Percentiles rank a stretch among this genome's conserved stretches.
Conservation (phyloP, 1,284 basidiomycete genomes). For the Peniophora sp. region DNA sequence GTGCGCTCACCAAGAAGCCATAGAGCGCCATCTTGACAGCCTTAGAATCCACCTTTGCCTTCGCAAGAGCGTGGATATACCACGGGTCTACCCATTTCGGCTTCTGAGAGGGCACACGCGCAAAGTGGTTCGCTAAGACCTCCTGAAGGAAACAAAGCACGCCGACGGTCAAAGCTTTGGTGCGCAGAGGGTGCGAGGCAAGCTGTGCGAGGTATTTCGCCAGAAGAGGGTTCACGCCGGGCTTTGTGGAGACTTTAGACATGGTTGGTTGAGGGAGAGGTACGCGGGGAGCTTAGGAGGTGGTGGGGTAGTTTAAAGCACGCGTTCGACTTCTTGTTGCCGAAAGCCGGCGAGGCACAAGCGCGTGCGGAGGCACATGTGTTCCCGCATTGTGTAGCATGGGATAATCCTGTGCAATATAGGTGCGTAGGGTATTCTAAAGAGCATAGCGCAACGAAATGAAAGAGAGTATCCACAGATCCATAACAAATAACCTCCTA, state of each 20-base stretch:
- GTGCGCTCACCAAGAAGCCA: slow-evolving; percentile 81
- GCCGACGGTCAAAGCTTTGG: slow-evolving; percentile 70
- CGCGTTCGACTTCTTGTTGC: no score
- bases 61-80: slow-evolving; percentile 44
- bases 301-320: background rate
- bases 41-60: slow-evolving; percentile 49
- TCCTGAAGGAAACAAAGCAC: slow-evolving; percentile 72
- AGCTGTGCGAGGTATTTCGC: slow-evolving; percentile 59
- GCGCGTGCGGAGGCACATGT: no score
- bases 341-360: no score
- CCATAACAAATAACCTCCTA: background rate
- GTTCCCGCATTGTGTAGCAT: no score
- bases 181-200: slow-evolving; percentile 58
- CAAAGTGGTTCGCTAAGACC: slow-evolving; percentile 66
- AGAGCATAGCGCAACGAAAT: no score
- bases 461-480: no score
- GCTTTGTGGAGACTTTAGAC: no score
- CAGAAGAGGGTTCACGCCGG: slow-evolving; percentile 34
- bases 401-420: no score
- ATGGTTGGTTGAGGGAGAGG: no score
- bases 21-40: slow-evolving; percentile 81
- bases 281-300: background rate
- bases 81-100: slow-evolving; percentile 47
- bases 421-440: no score
- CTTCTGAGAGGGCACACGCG: slow-evolving; percentile 44